phyloP scores from a whole-genome alignment of 257 asterid genomes.

The Henckelia pumila region DNA sequence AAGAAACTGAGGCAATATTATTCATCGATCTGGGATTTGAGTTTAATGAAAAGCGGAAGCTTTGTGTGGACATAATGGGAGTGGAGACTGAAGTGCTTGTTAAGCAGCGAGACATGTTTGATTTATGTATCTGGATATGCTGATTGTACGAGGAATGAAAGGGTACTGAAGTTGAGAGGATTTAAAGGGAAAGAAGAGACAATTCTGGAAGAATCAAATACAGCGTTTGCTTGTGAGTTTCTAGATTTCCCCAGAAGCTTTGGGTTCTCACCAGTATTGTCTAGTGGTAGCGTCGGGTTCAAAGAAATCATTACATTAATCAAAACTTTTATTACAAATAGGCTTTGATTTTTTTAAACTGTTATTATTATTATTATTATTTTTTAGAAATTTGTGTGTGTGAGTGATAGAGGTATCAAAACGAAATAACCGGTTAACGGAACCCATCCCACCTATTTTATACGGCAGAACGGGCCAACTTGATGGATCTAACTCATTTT shows the following conservation, averaged over 20 bases:
- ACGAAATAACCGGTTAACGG: too few relatives aligned
- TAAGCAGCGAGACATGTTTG: constrained; percentile 41
- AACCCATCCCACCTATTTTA: too few relatives aligned
- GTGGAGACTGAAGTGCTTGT: constrained; percentile 35
- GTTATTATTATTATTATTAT: too few relatives aligned
- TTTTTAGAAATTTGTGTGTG: too few relatives aligned
- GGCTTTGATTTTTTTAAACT: too few relatives aligned
- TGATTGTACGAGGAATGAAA: not conserved
- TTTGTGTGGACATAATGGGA: constrained; percentile 22
- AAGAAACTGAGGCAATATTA: constrained; percentile 13
- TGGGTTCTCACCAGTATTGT: not conserved
- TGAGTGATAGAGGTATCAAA: too few relatives aligned
- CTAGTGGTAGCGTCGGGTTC: not conserved
- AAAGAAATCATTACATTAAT: too few relatives aligned
- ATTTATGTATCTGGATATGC: not conserved
- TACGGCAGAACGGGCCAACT: too few relatives aligned
- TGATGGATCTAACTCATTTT: too few relatives aligned
- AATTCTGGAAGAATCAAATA: constrained; percentile 42
- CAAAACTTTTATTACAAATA: too few relatives aligned
- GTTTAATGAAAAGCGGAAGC: constrained; percentile 1
- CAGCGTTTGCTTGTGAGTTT: not conserved
- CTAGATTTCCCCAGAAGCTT: constrained; percentile 52
- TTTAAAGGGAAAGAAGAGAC: constrained; percentile 31
- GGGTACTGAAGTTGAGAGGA: not conserved
- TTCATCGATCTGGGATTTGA: constrained; percentile 17